Evolutionary conservation across 495 filamentous ascomycete species (phyloP), one percentile per base, ranked within the genome.

Genomic region (Hypomontagnella submonticulosa): DNA sequence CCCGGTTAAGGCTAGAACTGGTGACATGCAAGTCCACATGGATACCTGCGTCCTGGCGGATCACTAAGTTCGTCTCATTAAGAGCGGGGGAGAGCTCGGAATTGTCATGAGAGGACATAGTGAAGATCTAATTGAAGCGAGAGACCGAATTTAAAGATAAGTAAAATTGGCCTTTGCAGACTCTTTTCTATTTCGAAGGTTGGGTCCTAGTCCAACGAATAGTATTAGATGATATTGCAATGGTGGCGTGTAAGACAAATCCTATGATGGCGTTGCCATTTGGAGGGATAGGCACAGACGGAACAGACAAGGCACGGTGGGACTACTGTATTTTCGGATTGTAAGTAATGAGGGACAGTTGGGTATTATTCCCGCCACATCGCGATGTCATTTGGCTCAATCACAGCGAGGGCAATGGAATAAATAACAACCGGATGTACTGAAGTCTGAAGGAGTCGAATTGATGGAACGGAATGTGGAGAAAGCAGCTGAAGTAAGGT

Each of bases 21-120:
- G 50, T 52, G 20, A 74, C 20, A 47, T 50, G 48, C n/a, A 74
- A 56, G 15, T 72, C 54, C 32, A 74, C 16, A 40, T 70, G 69
- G 10, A 74, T 57, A 18, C 59, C 56, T 23, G 47, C 7, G 20
- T 37, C 52, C 4, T 44, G 27, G 13, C 50, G 52, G 38, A 70
- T 62, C 10, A 38, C 57, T 18, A 63, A 30, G 47, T 58, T n/a
- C 0, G 15, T 5, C 36, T 44, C 41, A 15, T 37, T 30, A n/a
- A 15, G 16, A 32, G 47, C 34, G n/a, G 52, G 8, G 8, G 48
- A 12, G 51, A 18, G 11, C 34, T 56, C 11, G 11, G 37, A 51
- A 4, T 27, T 38, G 37, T 57, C 23, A 34, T 10, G 30, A 23
- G 61, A 57, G 36, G 71, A 33, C 71, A 73, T 73, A 7, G 2